Percentiles rank a stretch among this genome's conserved stretches.
phyloP scores from a whole-genome alignment of 225 moss, liverwort and hornwort genomes.

The Straminergon stramineum region DNA sequence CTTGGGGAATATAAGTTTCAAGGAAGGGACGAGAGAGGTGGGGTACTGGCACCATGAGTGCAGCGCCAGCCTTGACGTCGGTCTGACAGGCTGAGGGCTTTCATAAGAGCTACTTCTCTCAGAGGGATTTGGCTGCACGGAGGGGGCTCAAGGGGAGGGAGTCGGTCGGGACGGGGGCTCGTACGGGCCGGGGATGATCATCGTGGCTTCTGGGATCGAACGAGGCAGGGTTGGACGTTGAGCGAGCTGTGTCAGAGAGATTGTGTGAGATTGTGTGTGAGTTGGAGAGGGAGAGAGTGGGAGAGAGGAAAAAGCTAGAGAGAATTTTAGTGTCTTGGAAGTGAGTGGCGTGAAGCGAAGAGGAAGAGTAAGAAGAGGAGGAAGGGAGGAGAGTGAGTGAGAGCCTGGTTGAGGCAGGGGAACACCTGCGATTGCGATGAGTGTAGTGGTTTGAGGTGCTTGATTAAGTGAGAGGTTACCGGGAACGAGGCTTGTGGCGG shows the following conservation, averaged over 20 bases:
- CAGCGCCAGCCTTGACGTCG: conserved; percentile 32
- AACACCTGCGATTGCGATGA: conserved; percentile 9
- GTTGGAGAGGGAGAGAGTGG: not conserved
- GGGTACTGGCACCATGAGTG: conserved; percentile 29
- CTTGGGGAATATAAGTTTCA: conserved; percentile 11
- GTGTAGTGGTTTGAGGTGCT: not conserved
- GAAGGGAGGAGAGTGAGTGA: not conserved
- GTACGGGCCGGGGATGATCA: not conserved
- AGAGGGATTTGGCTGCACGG: conserved; percentile 25
- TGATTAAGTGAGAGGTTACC: not conserved
- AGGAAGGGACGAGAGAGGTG: not conserved
- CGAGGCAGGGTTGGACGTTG: not conserved
- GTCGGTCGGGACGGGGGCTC: not conserved
- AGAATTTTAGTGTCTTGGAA: not conserved
- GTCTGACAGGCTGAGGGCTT: conserved; percentile 25
- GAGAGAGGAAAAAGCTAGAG: not conserved
- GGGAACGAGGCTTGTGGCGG: conserved; percentile 1
- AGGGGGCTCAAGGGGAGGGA: not conserved
- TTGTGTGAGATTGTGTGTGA: not conserved
- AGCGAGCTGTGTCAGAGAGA: not conserved
- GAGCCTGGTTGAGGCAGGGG: not conserved
- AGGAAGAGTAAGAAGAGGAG: not conserved
- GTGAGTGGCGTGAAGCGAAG: not conserved
- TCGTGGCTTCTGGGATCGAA: conserved; percentile 2
- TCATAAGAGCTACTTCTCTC: conserved; percentile 11